Evolutionary conservation across 345 rosid genomes (phyloP), one percentile per base, ranked within the genome.

Genomic region (Crucihimalaya himalaica): DNA sequence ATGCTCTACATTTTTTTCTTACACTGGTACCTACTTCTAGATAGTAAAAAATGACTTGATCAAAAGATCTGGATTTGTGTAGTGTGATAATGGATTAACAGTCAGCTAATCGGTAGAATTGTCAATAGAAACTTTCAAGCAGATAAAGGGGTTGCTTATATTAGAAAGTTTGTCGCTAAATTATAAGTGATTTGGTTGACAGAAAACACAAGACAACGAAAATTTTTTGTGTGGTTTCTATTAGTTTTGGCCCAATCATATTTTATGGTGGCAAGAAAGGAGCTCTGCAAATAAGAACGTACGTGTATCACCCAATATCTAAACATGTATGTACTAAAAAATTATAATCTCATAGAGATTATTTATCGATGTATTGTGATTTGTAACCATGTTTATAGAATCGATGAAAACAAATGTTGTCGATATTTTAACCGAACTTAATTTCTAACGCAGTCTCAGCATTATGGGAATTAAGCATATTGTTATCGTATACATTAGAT

Each of bases 121-220:
- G 28, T 18, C 5, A 11, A 29, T 45, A 29, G 3, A 46, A 63
- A 21, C 42, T 16, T 45, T 16, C 16, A 45, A 63, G 20, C 2
- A 29, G 12, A 47, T 48, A 47, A 63, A 64, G 29, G 0, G 2
- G 29, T 47, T 13, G 28, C 70, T 65, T 14, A 39, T 48, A 19
- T 18, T 47, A 46, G 42, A 65, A 65, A 65, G 20, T 32, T 29
- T 65, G 45, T 64, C 57, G 43, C 47, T 64, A 57, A 64, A 19
- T 34, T 31, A 64, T 64, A 23, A 19, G 31, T 48, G 14, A 28
- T 34, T 9, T 31, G 15, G 23, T 46, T 46, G 51, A 46, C 5
- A 16, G n/a, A 46, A 46, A 46, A 18, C 46, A 42, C 16, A 43
- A 43, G 3, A n/a, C 9, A 16, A 43, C 9, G 8, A 46, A 46